These are phyloP conservation scores for Nemania sp. DNA, from an alignment of 2,329 filamentous ascomycete species.

Conservation along the genomic window DNA sequence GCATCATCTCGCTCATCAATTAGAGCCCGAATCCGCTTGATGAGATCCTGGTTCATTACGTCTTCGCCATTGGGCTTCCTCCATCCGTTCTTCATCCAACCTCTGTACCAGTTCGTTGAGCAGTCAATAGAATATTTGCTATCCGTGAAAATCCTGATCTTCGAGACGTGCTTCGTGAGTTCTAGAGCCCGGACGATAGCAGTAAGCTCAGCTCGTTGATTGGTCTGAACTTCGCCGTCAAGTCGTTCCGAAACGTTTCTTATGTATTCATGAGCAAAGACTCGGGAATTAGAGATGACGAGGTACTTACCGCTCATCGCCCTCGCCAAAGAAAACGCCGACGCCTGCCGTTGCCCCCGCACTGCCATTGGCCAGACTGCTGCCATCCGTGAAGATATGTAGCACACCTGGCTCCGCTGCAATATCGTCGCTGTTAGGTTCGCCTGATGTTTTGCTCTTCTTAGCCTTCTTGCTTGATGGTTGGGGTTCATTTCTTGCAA, in stretches of 20 bases:
- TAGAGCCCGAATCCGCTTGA: conserved; percentile 70
- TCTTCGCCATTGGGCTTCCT: conserved; percentile 66
- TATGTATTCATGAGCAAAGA: conserved; percentile 12
- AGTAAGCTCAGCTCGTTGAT: conserved; percentile 93
- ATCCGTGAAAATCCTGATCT: conserved; percentile 82
- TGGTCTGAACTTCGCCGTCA: conserved; percentile 76
- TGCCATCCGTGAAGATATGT: conserved; percentile 66
- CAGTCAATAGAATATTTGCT: conserved; percentile 91
- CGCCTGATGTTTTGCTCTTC: conserved; percentile 23
- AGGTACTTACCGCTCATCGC: conserved; percentile 51
- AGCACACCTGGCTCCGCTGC: conserved; percentile 41
- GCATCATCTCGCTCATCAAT: conserved; percentile 69
- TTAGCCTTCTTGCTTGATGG: conserved; percentile 43
- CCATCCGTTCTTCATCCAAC: conserved; percentile 80
- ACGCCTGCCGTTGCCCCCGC: conserved; percentile 60
- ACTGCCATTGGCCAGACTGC: conserved; percentile 61
- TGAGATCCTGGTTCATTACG: conserved; percentile 86
- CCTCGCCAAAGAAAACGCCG: conserved; percentile 64
- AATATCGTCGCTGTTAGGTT: conserved; percentile 3
- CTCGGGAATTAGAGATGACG: conserved; percentile 12
- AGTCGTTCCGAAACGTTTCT: conserved; percentile 76
- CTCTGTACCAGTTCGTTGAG: conserved; percentile 77
- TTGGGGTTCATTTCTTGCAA: conserved; percentile 45
- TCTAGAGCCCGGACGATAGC: conserved; percentile 85
- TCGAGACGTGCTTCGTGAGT: conserved; percentile 66